These are phyloP conservation scores for Yarrowia hollandica DNA, from an alignment of 805 yeast species.

Conservation along the genomic window DNA sequence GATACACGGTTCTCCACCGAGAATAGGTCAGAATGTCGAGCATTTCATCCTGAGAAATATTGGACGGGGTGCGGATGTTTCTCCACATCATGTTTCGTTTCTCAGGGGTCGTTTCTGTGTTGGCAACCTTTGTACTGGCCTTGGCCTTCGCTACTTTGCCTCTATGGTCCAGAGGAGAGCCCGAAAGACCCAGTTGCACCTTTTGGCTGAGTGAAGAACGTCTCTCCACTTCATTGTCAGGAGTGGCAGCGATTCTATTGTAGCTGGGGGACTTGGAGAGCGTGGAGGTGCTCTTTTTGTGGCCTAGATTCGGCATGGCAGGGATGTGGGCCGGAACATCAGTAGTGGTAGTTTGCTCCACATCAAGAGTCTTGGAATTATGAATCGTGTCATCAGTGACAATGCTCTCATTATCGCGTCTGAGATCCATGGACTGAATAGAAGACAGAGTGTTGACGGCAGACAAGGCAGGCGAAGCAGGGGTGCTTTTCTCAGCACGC, in stretches of 20 bases:
- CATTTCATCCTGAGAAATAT: conserved; percentile 55
- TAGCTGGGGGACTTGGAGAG: neutral
- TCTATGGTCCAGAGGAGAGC: conserved; percentile 10
- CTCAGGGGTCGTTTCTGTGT: conserved; percentile 2
- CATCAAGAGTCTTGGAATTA: neutral
- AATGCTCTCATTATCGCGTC: neutral
- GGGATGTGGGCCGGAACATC: too few species aligned
- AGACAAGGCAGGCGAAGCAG: conserved; percentile 16
- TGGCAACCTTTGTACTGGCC: neutral
- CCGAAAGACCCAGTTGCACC: conserved; percentile 5
- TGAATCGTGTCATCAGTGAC: conserved; percentile 13
- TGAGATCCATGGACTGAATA: conserved; percentile 3
- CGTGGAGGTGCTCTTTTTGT: neutral
- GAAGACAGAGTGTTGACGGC: conserved; percentile 13
- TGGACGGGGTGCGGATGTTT: conserved; percentile 73
- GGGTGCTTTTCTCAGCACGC: conserved; percentile 2
- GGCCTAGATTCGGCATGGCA: neutral
- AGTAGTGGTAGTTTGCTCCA: too few species aligned
- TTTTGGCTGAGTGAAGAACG: neutral
- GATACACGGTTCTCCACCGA: conserved; percentile 90
- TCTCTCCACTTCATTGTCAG: conserved; percentile 2
- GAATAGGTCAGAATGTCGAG: conserved; percentile 65
- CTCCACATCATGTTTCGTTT: conserved; percentile 53
- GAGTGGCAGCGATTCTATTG: neutral
- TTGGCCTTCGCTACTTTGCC: neutral